These are phyloP conservation scores for Mytilinidion resinicola DNA, from an alignment of 495 filamentous ascomycete genomes.

Conservation along the genomic window DNA sequence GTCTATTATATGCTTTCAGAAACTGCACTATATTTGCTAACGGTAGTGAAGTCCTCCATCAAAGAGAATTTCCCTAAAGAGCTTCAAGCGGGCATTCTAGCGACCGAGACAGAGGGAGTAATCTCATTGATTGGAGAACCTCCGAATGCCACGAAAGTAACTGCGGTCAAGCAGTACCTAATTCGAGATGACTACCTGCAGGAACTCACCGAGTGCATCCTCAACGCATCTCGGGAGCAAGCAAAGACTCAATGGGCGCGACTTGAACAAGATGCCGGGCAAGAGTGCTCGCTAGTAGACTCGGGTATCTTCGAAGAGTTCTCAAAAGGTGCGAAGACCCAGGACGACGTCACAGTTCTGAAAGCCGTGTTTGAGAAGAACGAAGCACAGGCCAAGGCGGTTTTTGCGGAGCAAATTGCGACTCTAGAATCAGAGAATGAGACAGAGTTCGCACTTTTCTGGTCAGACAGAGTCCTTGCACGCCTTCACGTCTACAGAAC, in stretches of 20 bases:
- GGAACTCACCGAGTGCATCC: background rate
- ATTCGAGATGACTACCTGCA: background rate
- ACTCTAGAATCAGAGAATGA: conserved; percentile 15
- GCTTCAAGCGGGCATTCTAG: background rate
- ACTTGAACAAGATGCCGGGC: background rate
- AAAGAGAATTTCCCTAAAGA: too few relatives aligned
- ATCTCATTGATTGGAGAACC: background rate
- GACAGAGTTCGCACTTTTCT: conserved; percentile 18
- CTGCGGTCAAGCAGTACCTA: background rate
- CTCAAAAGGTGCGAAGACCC: background rate
- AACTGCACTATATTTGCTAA: background rate
- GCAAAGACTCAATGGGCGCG: background rate
- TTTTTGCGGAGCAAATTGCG: conserved; percentile 8
- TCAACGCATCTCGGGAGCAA: background rate
- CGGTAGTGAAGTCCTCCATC: too few relatives aligned
- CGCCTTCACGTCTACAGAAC: conserved; percentile 13
- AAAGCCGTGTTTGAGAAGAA: conserved; percentile 1
- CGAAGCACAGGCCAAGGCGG: conserved; percentile 1
- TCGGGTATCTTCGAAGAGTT: background rate
- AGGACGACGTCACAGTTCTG: background rate
- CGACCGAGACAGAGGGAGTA: background rate
- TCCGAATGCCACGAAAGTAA: background rate
- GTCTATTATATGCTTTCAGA: background rate
- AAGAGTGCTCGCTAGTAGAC: background rate
- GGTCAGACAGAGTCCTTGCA: conserved; percentile 17